Evolutionary conservation across 768 basidiomycete species (phyloP).

Genomic region (Leccinum arenicola): DNA sequence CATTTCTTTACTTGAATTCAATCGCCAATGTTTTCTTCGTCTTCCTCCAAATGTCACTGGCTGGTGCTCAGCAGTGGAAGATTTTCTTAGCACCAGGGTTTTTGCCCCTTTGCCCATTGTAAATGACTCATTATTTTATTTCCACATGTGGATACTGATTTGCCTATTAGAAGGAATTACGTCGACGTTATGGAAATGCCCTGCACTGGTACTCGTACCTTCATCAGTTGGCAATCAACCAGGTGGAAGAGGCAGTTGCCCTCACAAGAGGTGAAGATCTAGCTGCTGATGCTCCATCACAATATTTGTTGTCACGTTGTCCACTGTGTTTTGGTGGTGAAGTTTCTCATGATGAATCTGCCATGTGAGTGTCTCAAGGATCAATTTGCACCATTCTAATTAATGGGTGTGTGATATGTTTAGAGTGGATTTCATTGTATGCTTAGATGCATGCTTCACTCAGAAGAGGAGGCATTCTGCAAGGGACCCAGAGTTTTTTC

Average conservation of each 20-base stretch:
- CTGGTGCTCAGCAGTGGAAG: background rate
- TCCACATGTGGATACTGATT: background rate
- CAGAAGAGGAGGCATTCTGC: background rate
- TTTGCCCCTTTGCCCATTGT: background rate
- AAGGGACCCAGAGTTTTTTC: background rate
- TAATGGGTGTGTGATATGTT: too few species aligned
- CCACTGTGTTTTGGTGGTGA: too few species aligned
- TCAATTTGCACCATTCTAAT: too few species aligned
- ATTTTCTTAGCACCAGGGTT: background rate
- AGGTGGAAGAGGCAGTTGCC: background rate
- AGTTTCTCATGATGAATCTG: background rate
- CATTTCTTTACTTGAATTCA: background rate
- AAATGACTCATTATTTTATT: background rate
- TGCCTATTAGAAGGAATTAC: background rate
- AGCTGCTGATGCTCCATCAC: background rate
- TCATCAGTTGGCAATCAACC: background rate
- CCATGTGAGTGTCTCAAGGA: background rate
- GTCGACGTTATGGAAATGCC: background rate
- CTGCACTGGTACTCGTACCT: background rate
- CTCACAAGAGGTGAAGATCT: too few species aligned
- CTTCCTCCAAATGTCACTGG: background rate
- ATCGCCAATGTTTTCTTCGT: background rate
- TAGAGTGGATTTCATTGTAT: background rate
- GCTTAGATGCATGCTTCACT: background rate
- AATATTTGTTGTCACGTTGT: background rate